phyloP scores from a whole-genome alignment of 2,329 filamentous ascomycete genomes.

The Calonectria pauciramosa region DNA sequence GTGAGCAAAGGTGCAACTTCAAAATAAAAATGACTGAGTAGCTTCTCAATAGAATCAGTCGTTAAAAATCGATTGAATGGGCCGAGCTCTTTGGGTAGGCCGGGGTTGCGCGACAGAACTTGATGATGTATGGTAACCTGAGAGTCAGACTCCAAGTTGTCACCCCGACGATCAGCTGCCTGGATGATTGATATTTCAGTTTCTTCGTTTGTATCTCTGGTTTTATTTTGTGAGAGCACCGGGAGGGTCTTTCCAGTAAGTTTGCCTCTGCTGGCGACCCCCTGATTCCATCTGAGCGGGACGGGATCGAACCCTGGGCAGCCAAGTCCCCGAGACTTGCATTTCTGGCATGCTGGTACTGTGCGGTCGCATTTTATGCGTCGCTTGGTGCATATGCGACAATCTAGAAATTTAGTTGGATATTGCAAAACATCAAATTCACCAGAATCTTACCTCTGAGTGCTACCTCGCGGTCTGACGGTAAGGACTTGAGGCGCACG shows the following conservation, averaged over 20 bases:
- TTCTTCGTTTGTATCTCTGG: not conserved
- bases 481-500: conserved; percentile 34
- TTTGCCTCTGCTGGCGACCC: conserved; percentile 38
- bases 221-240: not conserved
- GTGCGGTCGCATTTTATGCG: conserved; percentile 40
- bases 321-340: conserved; percentile 29
- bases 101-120: not conserved
- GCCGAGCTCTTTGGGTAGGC: not conserved
- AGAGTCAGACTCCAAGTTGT: no score
- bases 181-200: not conserved
- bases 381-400: conserved; percentile 33
- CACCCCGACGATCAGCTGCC: no score
- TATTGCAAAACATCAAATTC: not conserved
- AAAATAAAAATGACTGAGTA: conserved; percentile 36
- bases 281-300: conserved; percentile 38
- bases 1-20: conserved; percentile 36
- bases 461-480: conserved; percentile 30
- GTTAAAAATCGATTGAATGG: conserved; percentile 8
- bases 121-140: no score
- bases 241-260: conserved; percentile 32
- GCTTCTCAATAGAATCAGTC: conserved; percentile 24
- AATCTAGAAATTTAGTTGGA: conserved; percentile 27
- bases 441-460: conserved; percentile 22
- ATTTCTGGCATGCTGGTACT: conserved; percentile 36
- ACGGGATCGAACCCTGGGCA: conserved; percentile 37